Percentiles rank a stretch among this genome's conserved stretches.
Evolutionary conservation across 176 grass and related monocot species (phyloP).

Genomic region (Otatea glauca): DNA sequence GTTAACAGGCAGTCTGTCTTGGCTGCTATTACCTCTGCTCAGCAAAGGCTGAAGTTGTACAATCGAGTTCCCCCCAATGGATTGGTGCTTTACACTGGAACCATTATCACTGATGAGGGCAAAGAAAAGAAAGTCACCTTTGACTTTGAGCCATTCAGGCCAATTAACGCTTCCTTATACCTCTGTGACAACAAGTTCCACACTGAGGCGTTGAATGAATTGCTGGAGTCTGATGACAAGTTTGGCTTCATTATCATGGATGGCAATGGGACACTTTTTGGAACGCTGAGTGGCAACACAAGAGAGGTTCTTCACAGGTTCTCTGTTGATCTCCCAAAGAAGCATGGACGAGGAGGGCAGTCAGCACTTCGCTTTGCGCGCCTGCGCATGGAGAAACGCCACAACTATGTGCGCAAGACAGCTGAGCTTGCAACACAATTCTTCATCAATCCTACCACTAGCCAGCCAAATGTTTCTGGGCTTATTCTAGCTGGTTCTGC

Average conservation of each 20-base stretch:
- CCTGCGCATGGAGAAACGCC: conserved; percentile 54
- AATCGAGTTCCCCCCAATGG: conserved; percentile 41
- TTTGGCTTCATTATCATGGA: conserved; percentile 58
- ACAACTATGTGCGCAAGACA: conserved; percentile 49
- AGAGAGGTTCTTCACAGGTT: conserved; percentile 51
- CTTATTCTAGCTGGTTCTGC: conserved; percentile 56
- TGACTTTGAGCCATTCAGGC: conserved; percentile 53
- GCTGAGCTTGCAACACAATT: conserved; percentile 47
- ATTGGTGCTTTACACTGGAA: conserved; percentile 43
- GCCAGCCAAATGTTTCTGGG: conserved; percentile 55
- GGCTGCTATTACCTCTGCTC: conserved; percentile 47
- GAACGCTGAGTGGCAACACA: conserved; percentile 53
- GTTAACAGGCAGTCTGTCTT: conserved; percentile 48
- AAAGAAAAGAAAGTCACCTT: conserved; percentile 49
- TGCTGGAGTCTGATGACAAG: conserved; percentile 57
- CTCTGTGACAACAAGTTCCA: conserved; percentile 61
- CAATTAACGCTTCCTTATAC: conserved; percentile 51
- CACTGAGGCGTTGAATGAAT: conserved; percentile 48
- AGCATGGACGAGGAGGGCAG: conserved; percentile 54
- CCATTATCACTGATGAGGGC: conserved; percentile 34
- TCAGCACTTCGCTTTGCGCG: conserved; percentile 53
- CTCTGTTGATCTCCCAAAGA: conserved; percentile 56
- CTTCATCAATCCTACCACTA: conserved; percentile 52
- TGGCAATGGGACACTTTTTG: conserved; percentile 50
- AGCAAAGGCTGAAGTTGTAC: conserved; percentile 48